A percentile compares a stretch with the other conserved stretches of the same genome.
These are phyloP conservation scores for Penicillium sp. DNA, from an alignment of 2,329 filamentous ascomycete species.

Conservation along the genomic window DNA sequence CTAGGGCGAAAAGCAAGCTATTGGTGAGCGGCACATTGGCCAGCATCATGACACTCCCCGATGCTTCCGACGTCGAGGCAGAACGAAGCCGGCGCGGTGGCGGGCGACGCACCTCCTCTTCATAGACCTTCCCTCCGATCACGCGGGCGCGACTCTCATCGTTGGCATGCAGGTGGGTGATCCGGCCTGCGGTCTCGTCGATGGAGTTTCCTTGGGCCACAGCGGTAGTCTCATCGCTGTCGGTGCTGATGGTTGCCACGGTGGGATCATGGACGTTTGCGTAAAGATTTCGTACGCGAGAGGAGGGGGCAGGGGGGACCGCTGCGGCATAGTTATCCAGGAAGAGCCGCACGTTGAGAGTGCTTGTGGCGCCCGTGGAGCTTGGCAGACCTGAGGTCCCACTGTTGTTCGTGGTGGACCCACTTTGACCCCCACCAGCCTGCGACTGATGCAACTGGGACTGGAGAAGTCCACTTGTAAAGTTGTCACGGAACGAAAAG, in stretches of 20 bases:
- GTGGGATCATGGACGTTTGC: not conserved
- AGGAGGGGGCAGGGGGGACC: not conserved
- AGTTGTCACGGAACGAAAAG: constrained; percentile 7
- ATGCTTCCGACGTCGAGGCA: not conserved
- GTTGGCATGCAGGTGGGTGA: not conserved
- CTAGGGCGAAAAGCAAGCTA: not conserved
- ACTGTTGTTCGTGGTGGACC: not conserved
- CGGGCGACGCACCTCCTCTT: not conserved
- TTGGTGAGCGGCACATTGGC: constrained; percentile 3
- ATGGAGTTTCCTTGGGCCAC: not conserved
- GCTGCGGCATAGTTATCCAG: not conserved
- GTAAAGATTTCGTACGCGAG: not conserved
- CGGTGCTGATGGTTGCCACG: not conserved
- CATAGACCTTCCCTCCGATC: not conserved
- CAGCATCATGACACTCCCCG: not conserved
- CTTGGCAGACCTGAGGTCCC: not conserved
- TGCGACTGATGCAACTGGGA: constrained; percentile 5
- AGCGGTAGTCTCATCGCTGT: not conserved
- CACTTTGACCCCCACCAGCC: not conserved
- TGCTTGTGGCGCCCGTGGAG: not conserved
- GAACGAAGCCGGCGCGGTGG: not conserved
- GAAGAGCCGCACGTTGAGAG: not conserved
- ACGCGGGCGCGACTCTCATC: not conserved
- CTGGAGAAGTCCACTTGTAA: not conserved
- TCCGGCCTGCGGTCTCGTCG: not conserved